Percentiles rank a stretch among this genome's conserved stretches.
Conservation (phyloP, 202 grass and related monocot genomes). For the Schoenoplectus tabernaemontani region DNA sequence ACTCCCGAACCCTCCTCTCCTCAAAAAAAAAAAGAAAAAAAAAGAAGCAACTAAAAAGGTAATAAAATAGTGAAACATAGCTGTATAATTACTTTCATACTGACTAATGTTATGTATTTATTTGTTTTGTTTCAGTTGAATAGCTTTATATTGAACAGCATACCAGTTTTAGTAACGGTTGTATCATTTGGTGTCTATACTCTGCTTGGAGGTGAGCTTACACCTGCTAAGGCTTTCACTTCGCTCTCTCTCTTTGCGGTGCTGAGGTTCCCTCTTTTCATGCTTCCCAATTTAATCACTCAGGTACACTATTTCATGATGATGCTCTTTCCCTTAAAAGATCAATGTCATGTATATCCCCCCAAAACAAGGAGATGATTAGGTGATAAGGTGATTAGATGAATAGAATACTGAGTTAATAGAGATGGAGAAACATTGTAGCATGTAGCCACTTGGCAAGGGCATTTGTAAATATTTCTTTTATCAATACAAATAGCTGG, state of each 20-base stretch:
- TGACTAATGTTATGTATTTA: not conserved
- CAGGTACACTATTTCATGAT: slow-evolving; percentile 44
- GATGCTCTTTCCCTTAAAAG: slow-evolving; percentile 1
- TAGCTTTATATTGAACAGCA: slow-evolving; percentile 94
- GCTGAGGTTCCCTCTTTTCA: slow-evolving; percentile 92
- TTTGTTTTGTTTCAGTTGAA: slow-evolving; percentile 70
- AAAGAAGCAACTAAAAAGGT: too few relatives aligned
- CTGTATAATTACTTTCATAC: slow-evolving; percentile 12
- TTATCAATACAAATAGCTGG: too few relatives aligned
- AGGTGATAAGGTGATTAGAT: too few relatives aligned
- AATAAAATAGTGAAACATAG: not conserved
- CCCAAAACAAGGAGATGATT: not conserved
- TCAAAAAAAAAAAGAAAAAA: not conserved
- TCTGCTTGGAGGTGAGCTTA: slow-evolving; percentile 84
- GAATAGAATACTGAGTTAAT: too few relatives aligned
- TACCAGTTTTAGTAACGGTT: slow-evolving; percentile 81
- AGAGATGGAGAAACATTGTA: too few relatives aligned
- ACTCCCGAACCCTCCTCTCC: not conserved
- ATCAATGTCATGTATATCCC: not conserved
- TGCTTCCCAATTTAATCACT: slow-evolving; percentile 97
- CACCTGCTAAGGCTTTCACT: slow-evolving; percentile 97
- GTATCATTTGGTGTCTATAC: slow-evolving; percentile 87
- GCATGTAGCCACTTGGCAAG: too few relatives aligned
- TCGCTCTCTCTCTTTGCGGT: slow-evolving; percentile 93
- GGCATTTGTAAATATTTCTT: too few relatives aligned